Conservation (phyloP, 2,329 filamentous ascomycete species). For the Bisporella sp. region DNA sequence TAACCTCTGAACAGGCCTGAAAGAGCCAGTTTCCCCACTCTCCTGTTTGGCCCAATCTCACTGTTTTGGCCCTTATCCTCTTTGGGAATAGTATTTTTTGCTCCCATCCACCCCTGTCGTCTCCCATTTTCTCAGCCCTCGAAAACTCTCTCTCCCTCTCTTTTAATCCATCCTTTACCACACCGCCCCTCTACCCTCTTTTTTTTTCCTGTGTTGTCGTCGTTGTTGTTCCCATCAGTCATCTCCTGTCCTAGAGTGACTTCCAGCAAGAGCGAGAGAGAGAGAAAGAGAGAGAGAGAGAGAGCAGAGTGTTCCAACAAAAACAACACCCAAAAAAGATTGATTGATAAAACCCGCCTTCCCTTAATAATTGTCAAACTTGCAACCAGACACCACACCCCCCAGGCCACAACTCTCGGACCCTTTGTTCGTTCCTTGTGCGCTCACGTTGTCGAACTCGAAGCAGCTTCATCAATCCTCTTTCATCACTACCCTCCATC, state of each 20-base stretch:
- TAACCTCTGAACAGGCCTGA: background rate
- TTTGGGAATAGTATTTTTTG: background rate
- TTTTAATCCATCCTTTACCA: background rate
- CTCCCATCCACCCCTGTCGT: background rate
- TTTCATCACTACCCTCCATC: conserved; percentile 1
- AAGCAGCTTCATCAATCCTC: background rate
- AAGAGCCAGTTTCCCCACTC: background rate
- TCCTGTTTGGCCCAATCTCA: background rate
- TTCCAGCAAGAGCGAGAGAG: background rate
- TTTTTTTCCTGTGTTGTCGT: conserved; percentile 5
- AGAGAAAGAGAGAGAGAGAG: background rate
- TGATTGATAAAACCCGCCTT: background rate
- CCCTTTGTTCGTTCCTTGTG: background rate
- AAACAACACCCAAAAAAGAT: background rate
- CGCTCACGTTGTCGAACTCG: background rate
- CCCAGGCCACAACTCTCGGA: background rate
- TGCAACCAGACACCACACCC: background rate
- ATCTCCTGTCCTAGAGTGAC: background rate
- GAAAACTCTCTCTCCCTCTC: background rate
- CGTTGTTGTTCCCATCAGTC: background rate
- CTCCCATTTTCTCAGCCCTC: background rate
- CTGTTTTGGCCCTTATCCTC: background rate
- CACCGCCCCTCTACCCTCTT: conserved; percentile 16
- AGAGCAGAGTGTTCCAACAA: background rate
- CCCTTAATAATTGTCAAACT: background rate